Percentiles rank a stretch among this genome's conserved stretches.
Evolutionary conservation across 306 rosid genomes (phyloP).

Genomic region (Cucurbita pepo): DNA sequence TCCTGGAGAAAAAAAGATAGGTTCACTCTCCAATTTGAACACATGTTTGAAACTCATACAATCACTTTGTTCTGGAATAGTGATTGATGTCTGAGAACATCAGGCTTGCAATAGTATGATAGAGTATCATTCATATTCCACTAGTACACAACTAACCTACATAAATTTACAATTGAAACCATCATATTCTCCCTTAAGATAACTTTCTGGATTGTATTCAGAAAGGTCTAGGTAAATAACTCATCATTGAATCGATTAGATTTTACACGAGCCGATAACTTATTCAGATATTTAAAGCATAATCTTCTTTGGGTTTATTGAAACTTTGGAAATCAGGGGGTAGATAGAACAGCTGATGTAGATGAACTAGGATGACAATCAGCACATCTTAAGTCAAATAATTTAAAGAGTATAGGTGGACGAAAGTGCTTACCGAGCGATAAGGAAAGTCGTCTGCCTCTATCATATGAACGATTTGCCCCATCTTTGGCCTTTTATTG

Average conservation of each 20-base stretch:
- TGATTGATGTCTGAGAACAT: too few species aligned
- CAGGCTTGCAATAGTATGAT: not conserved
- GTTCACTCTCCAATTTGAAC: not conserved
- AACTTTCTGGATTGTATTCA: not conserved
- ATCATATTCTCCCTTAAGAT: not conserved
- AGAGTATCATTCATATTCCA: not conserved
- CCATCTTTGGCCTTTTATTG: slow-evolving; percentile 83
- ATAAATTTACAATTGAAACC: not conserved
- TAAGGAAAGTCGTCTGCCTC: slow-evolving; percentile 92
- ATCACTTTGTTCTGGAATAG: not conserved
- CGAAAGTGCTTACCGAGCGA: slow-evolving; percentile 46
- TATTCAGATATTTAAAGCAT: not conserved
- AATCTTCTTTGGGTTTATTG: not conserved
- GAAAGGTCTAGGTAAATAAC: not conserved
- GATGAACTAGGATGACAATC: not conserved
- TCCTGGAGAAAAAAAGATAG: slow-evolving; percentile 27
- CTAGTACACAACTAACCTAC: not conserved
- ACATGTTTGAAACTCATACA: not conserved
- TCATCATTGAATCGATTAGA: not conserved
- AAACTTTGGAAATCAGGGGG: not conserved
- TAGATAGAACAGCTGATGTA: not conserved
- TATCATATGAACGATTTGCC: slow-evolving; percentile 95
- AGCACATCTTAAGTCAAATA: not conserved
- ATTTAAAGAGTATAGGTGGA: not conserved
- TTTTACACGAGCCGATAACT: not conserved